Base-by-base conservation (phyloP, 2,329 filamentous ascomycete species). In the Epichloe typhina region DNA sequence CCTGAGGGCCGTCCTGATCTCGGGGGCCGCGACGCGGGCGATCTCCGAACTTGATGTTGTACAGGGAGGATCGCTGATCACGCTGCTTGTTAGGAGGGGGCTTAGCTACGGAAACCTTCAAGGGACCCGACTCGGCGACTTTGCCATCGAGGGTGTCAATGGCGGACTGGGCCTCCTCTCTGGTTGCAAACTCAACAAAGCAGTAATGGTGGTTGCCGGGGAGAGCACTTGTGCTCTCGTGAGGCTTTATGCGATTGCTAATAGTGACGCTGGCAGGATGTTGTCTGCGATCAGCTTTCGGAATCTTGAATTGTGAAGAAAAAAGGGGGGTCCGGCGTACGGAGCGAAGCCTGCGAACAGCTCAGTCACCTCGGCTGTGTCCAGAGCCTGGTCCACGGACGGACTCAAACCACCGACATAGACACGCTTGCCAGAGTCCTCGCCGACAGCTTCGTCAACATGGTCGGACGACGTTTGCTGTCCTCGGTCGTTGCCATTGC, bases 111-210 rank as follows among this genome's bases (percentile, higher is more conserved):
- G 51, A 53, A 4, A 56, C 55, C 50, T 52, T 57, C 4, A 59
- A 43, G 7, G 38, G 57, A 19, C 62, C 62, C 5, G 57, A 58
- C 11, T 59, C 47, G 13, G 55, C 52, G 3, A 52, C 36, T 17
- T 50, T 57, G 3, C 61, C 62, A 19, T 62, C 52, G 0, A 65
- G 56, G 1, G 56, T 43, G 31, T 55, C 58, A 2, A 77, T 69
- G 21, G 79, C 80, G 9, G 64, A 64, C 36, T 72, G 63, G 0
- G 77, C 78, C 54, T 83, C 75, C 49, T 79, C 72, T 0, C 66
- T 61, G 5, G 71, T 76, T 46, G 67, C 68, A 51, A 84, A 74
- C 57, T 84, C 80, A n/a, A 84, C 77, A 53, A 84, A 84, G 57
- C 79, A 78, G 63, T 80, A 84, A 64, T 83, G 76, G 59, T 80